These are phyloP conservation scores for Heliamphora exappendiculata DNA, from an alignment of 148 eudicot genomes.

Conservation along the genomic window DNA sequence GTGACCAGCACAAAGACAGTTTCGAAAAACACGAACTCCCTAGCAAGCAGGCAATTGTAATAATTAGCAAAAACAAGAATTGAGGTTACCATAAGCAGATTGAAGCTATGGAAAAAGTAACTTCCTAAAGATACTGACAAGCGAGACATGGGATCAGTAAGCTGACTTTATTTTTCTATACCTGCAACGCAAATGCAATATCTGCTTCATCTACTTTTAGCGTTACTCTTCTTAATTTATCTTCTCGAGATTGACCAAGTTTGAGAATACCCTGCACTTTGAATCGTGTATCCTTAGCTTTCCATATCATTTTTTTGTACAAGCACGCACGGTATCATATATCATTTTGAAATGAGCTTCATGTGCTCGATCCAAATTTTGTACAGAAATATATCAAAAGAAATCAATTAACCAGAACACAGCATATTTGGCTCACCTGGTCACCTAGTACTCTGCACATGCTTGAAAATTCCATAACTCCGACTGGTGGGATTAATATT, in stretches of 20 bases:
- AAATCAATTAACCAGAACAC: not conserved
- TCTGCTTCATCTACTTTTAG: constrained; percentile 76
- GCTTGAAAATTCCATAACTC: constrained; percentile 64
- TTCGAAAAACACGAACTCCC: constrained; percentile 87
- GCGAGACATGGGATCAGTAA: not conserved
- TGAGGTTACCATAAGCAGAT: not conserved
- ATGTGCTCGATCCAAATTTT: not conserved
- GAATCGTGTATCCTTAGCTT: constrained; percentile 10
- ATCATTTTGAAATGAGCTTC: not conserved
- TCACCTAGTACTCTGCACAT: constrained; percentile 84
- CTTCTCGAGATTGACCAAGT: constrained; percentile 56
- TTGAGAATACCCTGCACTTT: constrained; percentile 66
- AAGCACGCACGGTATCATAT: not conserved
- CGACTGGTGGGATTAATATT: constrained; percentile 47
- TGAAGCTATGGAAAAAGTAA: not conserved
- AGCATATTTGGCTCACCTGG: constrained; percentile 45
- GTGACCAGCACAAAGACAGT: constrained; percentile 46
- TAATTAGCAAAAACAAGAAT: not conserved
- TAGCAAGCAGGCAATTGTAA: constrained; percentile 19
- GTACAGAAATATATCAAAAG: not conserved
- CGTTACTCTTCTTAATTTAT: constrained; percentile 56
- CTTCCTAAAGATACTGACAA: not conserved
- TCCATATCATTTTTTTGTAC: not conserved
- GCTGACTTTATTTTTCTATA: constrained; percentile 7
- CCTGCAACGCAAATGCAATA: constrained; percentile 83